Base-by-base conservation (phyloP, 257 asterid species). In the Datura wrightii region DNA sequence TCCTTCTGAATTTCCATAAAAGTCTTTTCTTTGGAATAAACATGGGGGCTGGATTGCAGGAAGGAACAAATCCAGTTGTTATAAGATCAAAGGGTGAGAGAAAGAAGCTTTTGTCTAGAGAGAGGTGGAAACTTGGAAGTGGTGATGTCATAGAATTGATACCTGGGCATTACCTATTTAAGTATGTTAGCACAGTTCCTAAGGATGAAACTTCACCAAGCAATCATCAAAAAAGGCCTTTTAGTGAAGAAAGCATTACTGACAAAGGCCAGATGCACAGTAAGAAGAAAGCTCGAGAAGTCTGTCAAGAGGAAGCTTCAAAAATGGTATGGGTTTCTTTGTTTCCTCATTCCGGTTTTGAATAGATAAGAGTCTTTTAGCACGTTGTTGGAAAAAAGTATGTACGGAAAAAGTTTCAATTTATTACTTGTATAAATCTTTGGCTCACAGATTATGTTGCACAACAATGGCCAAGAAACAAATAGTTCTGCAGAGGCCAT, bases 161-260 rank as follows among this genome's bases (percentile, higher is more conserved):
- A 88, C 99, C 99, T 1, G 98, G 98, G 67, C 92, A 89, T 86
- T 90, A 96, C 94, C 85, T 91, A 82, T 94, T 93, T 89, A 94
- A 89, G 90, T 96, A 92, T 86, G 95, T 92, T n/a, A 85, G 88
- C 62, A 67, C 83, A 31, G 46, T 54, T 83, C 36, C 80, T 83
- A 84, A 89, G 84, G 83, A 84, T 48, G 89, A 83, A 82, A 85
- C 54, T 8, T 86, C 86, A 70, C 74, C 86, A 3, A 18, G 82
- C 44, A 81, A 60, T 85, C 85, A 88, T 84, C 90, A 76, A 80
- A 92, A 94, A 88, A 91, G 97, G 89, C 83, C 88, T 85, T 85
- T 87, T 85, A 84, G 81, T 88, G 97, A 87, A 82, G 94, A 84
- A 83, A 90, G 82, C 87, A 66, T 86, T 85, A 24, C 63, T 59